Evolutionary conservation across 805 yeast species (phyloP), one percentile per base, ranked within the genome.

Genomic region (Lachancea lanzarotensis): DNA sequence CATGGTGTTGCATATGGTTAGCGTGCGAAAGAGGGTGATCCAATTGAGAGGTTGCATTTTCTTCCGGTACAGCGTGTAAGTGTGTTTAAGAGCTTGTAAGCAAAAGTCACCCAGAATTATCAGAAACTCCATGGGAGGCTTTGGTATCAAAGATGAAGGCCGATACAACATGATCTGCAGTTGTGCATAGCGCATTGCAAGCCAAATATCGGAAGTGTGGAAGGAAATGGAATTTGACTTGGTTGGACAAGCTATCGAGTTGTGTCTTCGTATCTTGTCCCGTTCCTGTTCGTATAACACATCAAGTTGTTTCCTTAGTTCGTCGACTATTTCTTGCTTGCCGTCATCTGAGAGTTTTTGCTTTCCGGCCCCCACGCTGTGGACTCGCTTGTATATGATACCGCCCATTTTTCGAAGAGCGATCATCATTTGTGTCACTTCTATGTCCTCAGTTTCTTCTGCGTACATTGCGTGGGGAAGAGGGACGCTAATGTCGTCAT

Each of bases 101-200:
- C 76, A 72, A 13, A 69, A 68, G 35, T 70, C 71, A 0, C 78
- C 75, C 38, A 76, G 49, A 11, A 65, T 60, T n/a, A 70, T 65
- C 30, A 76, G 45, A 5, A 67, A 63, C 18, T 66, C 68, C 12
- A 61, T 51, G 0, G 72, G 58, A 2, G 79, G 76, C 9, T 61
- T 60, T 3, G 80, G 78, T 9, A 69, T 65, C 37, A 76, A 56
- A 34, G 70, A 69, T 3, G 78, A 74, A 4, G 80, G 80, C 42
- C 77, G 65, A 50, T 74, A 76, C 5, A 76, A 52, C 46, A 72
- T 52, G 40, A 72, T 70, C 38, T 74, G 66, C 26, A 73, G 54
- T 43, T 74, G 74, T 36, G 75, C 71, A 48, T 76, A 74, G 40
- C 76, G 62, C 52, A 65, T 65, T 11, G 66, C 57, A 15, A 65